These are phyloP conservation scores for Hortiboletus rubellus DNA, from an alignment of 1,284 basidiomycete genomes.

Conservation along the genomic window DNA sequence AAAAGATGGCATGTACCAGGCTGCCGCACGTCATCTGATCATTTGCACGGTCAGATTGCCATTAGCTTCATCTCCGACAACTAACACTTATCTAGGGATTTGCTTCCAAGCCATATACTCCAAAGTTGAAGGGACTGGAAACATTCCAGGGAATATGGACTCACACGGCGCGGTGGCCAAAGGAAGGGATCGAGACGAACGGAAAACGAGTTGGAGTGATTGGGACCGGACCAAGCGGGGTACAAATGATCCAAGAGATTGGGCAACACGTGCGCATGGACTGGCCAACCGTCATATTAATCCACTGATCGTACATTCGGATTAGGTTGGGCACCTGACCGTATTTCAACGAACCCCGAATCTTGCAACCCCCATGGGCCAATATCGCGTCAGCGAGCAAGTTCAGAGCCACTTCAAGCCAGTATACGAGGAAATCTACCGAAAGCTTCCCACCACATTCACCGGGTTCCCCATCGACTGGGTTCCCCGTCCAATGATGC, in stretches of 20 bases:
- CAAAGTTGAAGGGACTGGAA: conserved; percentile 13
- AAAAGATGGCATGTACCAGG: conserved; percentile 14
- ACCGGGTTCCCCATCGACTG: background rate
- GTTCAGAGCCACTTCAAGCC: conserved; percentile 16
- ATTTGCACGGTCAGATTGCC: conserved; percentile 13
- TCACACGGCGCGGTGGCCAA: conserved; percentile 20
- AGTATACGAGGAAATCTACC: conserved; percentile 6
- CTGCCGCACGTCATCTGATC: conserved; percentile 14
- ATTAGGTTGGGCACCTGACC: conserved; percentile 15
- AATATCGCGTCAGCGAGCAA: conserved; percentile 9
- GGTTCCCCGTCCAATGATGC: conserved; percentile 12
- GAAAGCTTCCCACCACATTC: conserved; percentile 5
- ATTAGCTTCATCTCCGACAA: background rate
- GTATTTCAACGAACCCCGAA: conserved; percentile 23
- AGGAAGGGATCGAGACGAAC: conserved; percentile 15
- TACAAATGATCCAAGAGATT: conserved; percentile 19
- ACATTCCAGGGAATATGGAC: conserved; percentile 9
- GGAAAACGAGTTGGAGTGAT: conserved; percentile 21
- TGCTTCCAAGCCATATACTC: conserved; percentile 17
- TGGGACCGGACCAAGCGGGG: conserved; percentile 22
- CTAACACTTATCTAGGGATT: conserved; percentile 2
- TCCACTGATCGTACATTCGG: background rate
- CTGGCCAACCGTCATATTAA: background rate
- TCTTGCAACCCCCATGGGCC: conserved; percentile 14
- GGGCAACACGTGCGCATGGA: conserved; percentile 10